Percentiles rank a stretch among this genome's conserved stretches.
Evolutionary conservation across 441 rosid species (phyloP).

Genomic region (Aleurites moluccanus): DNA sequence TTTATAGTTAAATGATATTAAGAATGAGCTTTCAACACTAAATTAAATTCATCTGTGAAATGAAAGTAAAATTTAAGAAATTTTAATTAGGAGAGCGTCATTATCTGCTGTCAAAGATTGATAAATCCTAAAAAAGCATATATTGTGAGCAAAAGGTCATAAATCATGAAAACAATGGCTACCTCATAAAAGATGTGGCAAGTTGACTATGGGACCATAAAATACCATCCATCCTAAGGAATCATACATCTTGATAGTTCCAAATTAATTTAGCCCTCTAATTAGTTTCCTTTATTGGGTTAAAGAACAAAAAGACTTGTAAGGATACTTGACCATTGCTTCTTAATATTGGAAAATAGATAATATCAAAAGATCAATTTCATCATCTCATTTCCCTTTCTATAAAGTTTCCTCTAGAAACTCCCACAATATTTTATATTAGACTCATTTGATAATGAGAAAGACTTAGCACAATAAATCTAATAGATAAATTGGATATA

Average conservation of each 20-base stretch:
- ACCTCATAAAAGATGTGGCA: constrained; percentile 12
- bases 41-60: no score
- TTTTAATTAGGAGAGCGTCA: not conserved
- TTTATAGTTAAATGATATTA: not conserved
- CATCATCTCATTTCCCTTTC: constrained; percentile 2
- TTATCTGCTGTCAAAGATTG: not conserved
- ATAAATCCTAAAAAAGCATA: constrained; percentile 6
- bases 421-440: not conserved
- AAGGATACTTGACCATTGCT: constrained; percentile 7
- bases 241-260: constrained; percentile 14
- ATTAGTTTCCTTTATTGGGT: constrained; percentile 13
- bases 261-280: constrained; percentile 21
- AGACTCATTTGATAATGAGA: not conserved
- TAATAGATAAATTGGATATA: no score
- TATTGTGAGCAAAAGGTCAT: constrained; percentile 5
- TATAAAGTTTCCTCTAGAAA: not conserved
- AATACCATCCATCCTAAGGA: not conserved
- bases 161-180: constrained; percentile 4
- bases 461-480: not conserved
- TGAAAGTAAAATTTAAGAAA: no score
- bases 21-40: not conserved
- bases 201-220: constrained; percentile 18
- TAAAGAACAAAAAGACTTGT: constrained; percentile 16
- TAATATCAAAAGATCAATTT: constrained; percentile 15
- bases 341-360: constrained; percentile 14